Conservation (phyloP, 805 yeast genomes). For the Kluyveromyces aestuarii region DNA sequence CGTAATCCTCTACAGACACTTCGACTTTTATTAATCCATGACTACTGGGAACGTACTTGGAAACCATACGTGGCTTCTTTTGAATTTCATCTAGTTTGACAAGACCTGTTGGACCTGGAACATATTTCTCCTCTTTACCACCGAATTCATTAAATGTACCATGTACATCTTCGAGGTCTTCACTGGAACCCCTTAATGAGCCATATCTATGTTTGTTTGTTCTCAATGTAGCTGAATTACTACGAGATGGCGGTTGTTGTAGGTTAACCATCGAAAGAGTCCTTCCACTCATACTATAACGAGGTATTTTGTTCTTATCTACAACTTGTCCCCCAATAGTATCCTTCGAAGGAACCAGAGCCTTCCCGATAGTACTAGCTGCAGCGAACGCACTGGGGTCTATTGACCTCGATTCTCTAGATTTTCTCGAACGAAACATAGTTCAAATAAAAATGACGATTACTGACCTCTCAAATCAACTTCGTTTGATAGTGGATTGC, state of each 20-base stretch:
- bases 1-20: conserved; percentile 41
- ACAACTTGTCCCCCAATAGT: conserved; percentile 14
- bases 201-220: neutral
- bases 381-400: conserved; percentile 54
- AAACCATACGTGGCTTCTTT: conserved; percentile 37
- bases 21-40: conserved; percentile 62
- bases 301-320: conserved; percentile 18
- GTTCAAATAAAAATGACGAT: neutral
- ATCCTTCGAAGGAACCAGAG: conserved; percentile 23
- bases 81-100: conserved; percentile 3
- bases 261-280: conserved; percentile 7
- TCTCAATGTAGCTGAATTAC: conserved; percentile 1
- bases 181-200: neutral
- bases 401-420: conserved; percentile 6
- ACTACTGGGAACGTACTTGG: conserved; percentile 66
- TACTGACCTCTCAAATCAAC: neutral
- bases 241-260: conserved; percentile 2
- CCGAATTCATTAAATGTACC: conserved; percentile 28
- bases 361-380: conserved; percentile 47
- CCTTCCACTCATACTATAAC: conserved; percentile 9
- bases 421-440: conserved; percentile 9
- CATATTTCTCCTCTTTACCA: conserved; percentile 20
- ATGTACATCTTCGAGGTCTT: conserved; percentile 18
- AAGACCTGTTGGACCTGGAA: conserved; percentile 23
- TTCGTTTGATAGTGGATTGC: too few relatives aligned